Conservation (phyloP, 2,329 filamentous ascomycete genomes). For the Tympanopsis confertula region DNA sequence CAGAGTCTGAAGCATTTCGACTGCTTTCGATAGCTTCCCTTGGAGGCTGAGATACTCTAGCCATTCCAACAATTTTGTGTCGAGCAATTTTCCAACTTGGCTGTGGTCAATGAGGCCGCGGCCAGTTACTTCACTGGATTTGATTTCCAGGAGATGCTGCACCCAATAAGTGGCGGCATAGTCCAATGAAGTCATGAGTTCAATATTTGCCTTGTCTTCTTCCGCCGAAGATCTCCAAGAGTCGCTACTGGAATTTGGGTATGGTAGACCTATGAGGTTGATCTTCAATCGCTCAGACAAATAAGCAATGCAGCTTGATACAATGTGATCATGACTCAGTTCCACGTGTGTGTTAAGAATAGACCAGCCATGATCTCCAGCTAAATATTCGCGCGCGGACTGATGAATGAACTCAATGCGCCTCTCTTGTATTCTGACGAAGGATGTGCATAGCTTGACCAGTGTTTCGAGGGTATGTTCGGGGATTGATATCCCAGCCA, state of each 20-base stretch:
- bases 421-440: slow-evolving; percentile 9
- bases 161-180: slow-evolving; percentile 14
- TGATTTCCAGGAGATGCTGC: slow-evolving; percentile 8
- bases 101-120: slow-evolving; percentile 3
- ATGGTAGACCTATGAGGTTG: slow-evolving; percentile 11
- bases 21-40: slow-evolving; percentile 7
- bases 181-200: slow-evolving; percentile 5
- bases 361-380: slow-evolving; percentile 6
- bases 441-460: slow-evolving; percentile 11
- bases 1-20: slow-evolving; percentile 7
- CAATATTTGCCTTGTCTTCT: slow-evolving; percentile 2
- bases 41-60: slow-evolving; percentile 14
- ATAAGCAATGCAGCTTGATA: slow-evolving; percentile 10
- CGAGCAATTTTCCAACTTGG: slow-evolving; percentile 8
- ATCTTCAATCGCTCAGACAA: slow-evolving; percentile 10
- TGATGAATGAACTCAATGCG: slow-evolving; percentile 14
- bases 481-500: slow-evolving; percentile 9
- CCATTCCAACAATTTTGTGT: slow-evolving; percentile 12
- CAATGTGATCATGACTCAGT: slow-evolving; percentile 7
- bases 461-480: slow-evolving; percentile 5
- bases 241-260: slow-evolving; percentile 8
- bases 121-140: slow-evolving; percentile 4
- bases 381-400: slow-evolving; percentile 13
- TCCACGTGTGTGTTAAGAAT: slow-evolving; percentile 7
- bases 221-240: slow-evolving; percentile 4